These are phyloP conservation scores for Dendryphion nanum DNA, from an alignment of 2,329 filamentous ascomycete species.

Conservation along the genomic window DNA sequence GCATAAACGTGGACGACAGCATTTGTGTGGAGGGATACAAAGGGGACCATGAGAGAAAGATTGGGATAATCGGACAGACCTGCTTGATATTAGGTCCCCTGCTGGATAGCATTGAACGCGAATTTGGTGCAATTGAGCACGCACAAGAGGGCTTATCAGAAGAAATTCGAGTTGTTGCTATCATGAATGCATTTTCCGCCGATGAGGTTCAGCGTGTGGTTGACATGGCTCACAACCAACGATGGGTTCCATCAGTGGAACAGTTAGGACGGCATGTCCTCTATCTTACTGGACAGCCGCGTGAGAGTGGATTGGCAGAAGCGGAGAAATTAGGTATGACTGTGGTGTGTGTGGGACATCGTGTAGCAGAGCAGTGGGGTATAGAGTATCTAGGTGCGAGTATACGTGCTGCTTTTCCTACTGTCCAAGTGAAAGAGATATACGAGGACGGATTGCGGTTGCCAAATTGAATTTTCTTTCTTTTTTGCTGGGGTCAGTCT, in stretches of 20 bases:
- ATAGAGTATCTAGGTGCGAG: slow-evolving; percentile 32
- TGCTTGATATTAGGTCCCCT: slow-evolving; percentile 11
- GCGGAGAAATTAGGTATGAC: slow-evolving; percentile 32
- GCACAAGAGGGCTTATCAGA: slow-evolving; percentile 20
- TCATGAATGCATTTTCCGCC: slow-evolving; percentile 43
- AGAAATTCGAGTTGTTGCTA: slow-evolving; percentile 29
- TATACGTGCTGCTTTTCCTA: slow-evolving; percentile 30
- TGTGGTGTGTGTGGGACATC: slow-evolving; percentile 40
- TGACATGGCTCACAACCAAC: slow-evolving; percentile 19
- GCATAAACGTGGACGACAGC: slow-evolving; percentile 23
- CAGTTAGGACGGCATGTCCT: slow-evolving; percentile 24
- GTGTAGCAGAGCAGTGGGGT: slow-evolving; percentile 41
- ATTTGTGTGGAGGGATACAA: slow-evolving; percentile 41
- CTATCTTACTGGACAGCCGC: slow-evolving; percentile 40
- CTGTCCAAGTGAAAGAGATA: slow-evolving; percentile 30
- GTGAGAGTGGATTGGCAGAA: slow-evolving; percentile 31
- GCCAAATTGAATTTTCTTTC: background rate
- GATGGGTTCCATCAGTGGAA: slow-evolving; percentile 21
- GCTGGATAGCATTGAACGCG: slow-evolving; percentile 16
- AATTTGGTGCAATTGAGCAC: slow-evolving; percentile 28
- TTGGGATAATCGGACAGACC: slow-evolving; percentile 35
- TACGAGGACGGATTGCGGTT: slow-evolving; percentile 29
- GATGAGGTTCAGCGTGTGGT: slow-evolving; percentile 38
- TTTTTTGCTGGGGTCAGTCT: too few relatives aligned
- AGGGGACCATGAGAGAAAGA: slow-evolving; percentile 35